Conservation (phyloP, 2,329 filamentous ascomycete species). For the Lachnellula cervina region DNA sequence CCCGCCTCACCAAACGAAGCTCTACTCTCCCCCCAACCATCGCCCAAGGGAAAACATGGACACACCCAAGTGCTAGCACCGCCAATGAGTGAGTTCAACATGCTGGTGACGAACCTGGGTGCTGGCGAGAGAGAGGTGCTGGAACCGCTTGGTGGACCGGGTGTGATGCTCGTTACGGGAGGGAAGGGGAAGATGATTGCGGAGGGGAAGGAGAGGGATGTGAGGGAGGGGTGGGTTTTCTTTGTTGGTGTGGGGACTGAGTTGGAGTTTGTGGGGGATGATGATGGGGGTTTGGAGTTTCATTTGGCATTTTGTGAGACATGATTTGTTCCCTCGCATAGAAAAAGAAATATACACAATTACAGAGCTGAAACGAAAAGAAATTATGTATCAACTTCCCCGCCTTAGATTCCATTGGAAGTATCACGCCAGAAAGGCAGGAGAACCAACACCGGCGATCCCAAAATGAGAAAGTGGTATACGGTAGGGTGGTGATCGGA, state of each 20-base stretch:
- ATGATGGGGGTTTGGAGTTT: conserved; percentile 14
- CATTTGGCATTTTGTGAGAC: conserved; percentile 21
- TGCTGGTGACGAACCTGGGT: conserved; percentile 55
- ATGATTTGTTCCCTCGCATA: neutral
- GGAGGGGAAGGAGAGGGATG: conserved; percentile 45
- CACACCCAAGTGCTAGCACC: conserved; percentile 61
- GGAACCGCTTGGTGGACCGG: conserved; percentile 52
- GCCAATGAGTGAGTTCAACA: conserved; percentile 67
- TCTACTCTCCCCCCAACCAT: conserved; percentile 45
- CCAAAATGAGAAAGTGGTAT: conserved; percentile 22
- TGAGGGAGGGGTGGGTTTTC: conserved; percentile 60
- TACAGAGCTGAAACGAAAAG: neutral
- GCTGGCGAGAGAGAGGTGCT: conserved; percentile 55
- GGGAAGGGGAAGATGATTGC: conserved; percentile 54
- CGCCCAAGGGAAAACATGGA: conserved; percentile 49
- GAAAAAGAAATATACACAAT: neutral
- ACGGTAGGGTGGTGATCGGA: conserved; percentile 26
- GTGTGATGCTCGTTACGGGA: conserved; percentile 56
- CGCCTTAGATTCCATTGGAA: conserved; percentile 20
- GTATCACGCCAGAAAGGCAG: conserved; percentile 14
- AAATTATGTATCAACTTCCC: conserved; percentile 25
- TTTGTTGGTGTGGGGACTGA: conserved; percentile 46
- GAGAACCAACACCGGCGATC: conserved; percentile 22
- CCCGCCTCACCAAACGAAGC: conserved; percentile 55
- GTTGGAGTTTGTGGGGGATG: conserved; percentile 15